Evolutionary conservation across 202 grass and related monocot species (phyloP), one percentile per base, ranked within the genome.

Genomic region (Zoysia matrella): DNA sequence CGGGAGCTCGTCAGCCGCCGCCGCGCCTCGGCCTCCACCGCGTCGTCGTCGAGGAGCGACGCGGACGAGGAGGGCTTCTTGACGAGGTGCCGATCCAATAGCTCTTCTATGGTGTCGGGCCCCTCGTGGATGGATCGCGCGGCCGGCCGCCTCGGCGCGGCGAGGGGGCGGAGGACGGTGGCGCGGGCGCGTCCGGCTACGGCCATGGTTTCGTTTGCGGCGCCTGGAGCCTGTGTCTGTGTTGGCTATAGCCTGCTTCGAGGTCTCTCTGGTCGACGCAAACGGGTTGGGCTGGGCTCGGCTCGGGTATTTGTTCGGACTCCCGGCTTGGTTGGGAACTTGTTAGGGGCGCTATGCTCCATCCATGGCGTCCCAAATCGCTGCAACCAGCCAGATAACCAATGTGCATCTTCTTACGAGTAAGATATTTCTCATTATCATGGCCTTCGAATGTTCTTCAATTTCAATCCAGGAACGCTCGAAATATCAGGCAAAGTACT

Each of bases 71-170:
- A 15, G 30, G 75, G 42, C 58, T 91, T 92, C 84, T 97, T 93
- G 74, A 83, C 87, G 45, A 98, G 74, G 84, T 97, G 95, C 43
- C 92, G 90, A 53, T 97, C 95, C 36, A 97, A 90, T 47, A 97
- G 92, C 88, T 97, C 94, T 52, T 97, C 92, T 62, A 97, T 92
- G 43, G 94, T 97, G 90, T 97, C 90, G 36, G 94, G 90, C 0
- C 94, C 94, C 81, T 97, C 90, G 79, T 94, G 95, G 68, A 97
- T 78, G 56, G 79, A 82, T 77, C 92, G 88, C 78, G 44, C 44
- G 36, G 39, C 81, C 54, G 54, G 40, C 47, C 2, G 4, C 80
- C 75, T 71, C 42, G 56, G 40, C 43, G 62, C 62, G 58, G 58
- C 47, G 36, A 77, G 12, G 74, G 77, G 41, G 60, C 60, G 83